A percentile compares a stretch with the other conserved stretches of the same genome.
Conservation (phyloP, 768 basidiomycete genomes). For the Cystobasidium ongulense region DNA sequence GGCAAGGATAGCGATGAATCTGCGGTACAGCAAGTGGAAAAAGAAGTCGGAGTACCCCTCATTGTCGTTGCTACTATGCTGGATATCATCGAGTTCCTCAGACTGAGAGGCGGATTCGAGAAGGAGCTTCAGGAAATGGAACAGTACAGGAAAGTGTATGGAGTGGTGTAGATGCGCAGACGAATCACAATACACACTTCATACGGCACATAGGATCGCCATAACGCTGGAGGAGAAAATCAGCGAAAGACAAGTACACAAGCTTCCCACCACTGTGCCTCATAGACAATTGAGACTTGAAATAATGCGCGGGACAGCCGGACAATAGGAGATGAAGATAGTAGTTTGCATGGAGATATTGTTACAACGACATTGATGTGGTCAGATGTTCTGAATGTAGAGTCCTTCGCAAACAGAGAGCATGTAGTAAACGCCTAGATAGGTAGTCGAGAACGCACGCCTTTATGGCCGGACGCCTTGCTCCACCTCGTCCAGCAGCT, state of each 20-base stretch:
- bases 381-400: no score
- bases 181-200: not conserved
- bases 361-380: no score
- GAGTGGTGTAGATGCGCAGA: conserved; percentile 19
- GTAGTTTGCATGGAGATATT: no score
- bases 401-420: no score
- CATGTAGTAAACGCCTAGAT: not conserved
- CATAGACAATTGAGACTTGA: no score
- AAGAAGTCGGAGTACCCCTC: conserved; percentile 62
- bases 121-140: conserved; percentile 65
- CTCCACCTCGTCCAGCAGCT: conserved; percentile 5
- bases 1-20: conserved; percentile 59
- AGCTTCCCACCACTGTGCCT: no score
- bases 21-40: conserved; percentile 75
- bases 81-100: conserved; percentile 75
- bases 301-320: no score
- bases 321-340: no score
- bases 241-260: no score
- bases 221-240: no score
- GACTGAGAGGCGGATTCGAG: conserved; percentile 55
- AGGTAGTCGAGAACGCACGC: not conserved
- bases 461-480: not conserved
- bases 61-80: conserved; percentile 72
- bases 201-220: not conserved
- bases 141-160: conserved; percentile 55